Evolutionary conservation across 2,329 filamentous ascomycete species (phyloP), one percentile per base, ranked within the genome.

Genomic region (Trichoderma atroviride): DNA sequence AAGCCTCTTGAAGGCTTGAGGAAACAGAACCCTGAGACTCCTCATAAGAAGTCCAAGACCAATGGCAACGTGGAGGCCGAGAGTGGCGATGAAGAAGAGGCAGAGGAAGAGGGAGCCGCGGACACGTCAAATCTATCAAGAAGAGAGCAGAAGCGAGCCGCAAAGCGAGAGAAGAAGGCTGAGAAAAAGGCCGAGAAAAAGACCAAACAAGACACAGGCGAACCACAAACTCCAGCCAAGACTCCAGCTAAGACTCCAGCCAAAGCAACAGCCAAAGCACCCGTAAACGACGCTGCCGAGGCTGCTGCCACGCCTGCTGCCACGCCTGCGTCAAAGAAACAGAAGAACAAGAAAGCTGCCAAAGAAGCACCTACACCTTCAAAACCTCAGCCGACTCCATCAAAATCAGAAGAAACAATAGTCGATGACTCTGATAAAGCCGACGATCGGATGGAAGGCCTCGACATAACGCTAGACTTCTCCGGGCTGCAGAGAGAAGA

Each of bases 1-100:
- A 82, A 84, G 73, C 91, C 91, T 2, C 83, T 85, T 55, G 86
- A 93, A 77, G 90, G 90, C 2, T 76, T 92, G 71, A 91, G 83
- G 76, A 82, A 81, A 65, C 79, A 80, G 69, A 74, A 75, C 52
- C 74, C 81, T 69, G 74, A 81, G 50, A 83, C 86, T 52, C 60
- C 62, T 75, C 87, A 86, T 74, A 87, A 89, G 76, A 91, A 90
- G 79, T 82, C 83, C 71, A 83, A 83, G 75, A 64, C 58, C 29
- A 27, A 47, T 11, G 64, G 16, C n/a, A 58, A 62, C 24, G 65
- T 14, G 27, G 40, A 69, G 29, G 55, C 55, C 13, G 53, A 59
- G 47, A 31, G 43, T n/a, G 19, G 33, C 3, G 57, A 37, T 29
- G 74, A 77, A 40, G 70, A 74, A 75, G 72, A 76, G 5, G 71